Evolutionary conservation across 2,329 filamentous ascomycete genomes (phyloP), one percentile per base, ranked within the genome.

Genomic region (Alternaria alternata): DNA sequence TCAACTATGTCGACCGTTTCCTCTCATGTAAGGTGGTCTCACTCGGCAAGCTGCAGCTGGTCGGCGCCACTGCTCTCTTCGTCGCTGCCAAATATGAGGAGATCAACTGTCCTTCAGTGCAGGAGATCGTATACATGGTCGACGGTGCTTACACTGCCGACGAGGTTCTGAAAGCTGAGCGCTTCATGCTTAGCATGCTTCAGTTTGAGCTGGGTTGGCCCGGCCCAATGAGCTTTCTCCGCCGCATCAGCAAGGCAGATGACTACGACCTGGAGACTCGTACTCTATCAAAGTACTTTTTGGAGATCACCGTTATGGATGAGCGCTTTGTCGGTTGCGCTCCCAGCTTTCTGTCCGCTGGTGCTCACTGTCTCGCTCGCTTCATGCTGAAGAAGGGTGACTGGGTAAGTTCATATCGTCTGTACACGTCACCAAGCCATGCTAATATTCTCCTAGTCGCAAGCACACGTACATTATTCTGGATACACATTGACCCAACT

Each of bases 61-160:
- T 98, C 52, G 95, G 95, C 47, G 94, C 95, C 22, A 98, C 95
- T 4, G 95, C 95, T 26, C 91, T 99, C 68, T 94, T 98, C 72
- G 90, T 99, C 62, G 95, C 95, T 12, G 92, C 95, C 70, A 99
- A 99, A 81, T 99, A 97, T 76, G 95, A 99, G 80, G 95, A 99
- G 82, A 97, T 99, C 83, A 96, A 97, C 80, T 97, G 94, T 79
- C 95, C 94, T 24, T 97, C 94, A 1, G 89, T 99, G 22, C 87
- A 91, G 63, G 95, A 99, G 83, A 96, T 99, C 73, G 91, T 97
- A 61, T 98, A 94, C 83, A 98, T 99, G 94, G 95, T 99, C 41
- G 95, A 99, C 76, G 87, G 89, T 43, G 93, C 93, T 56, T 99
- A 97, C 81, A 91, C 87, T 3, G 86, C 87, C 16, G 94, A 97